phyloP scores from a whole-genome alignment of 495 filamentous ascomycete species.

The Penicillium cosmopolitanum region DNA sequence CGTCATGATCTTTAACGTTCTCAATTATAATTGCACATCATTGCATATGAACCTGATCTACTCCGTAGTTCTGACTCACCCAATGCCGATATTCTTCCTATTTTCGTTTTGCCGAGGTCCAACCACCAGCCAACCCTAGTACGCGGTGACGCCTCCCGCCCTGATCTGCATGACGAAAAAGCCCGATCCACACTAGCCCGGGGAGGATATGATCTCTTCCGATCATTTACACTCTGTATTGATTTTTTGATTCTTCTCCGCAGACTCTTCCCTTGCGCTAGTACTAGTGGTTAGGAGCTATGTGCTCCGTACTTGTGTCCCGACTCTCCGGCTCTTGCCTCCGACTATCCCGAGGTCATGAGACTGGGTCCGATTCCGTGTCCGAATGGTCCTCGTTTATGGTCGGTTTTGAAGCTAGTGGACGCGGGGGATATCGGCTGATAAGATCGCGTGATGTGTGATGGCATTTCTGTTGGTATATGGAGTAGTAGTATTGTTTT shows the following conservation, averaged over 20 bases:
- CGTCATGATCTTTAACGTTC: neutral
- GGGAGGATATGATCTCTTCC: slow-evolving; percentile 1
- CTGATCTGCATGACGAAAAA: slow-evolving; percentile 2
- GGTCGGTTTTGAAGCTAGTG: neutral
- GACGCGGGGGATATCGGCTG: neutral
- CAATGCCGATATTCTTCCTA: neutral
- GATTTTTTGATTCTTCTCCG: neutral
- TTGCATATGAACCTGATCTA: neutral
- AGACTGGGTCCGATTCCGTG: slow-evolving; percentile 2
- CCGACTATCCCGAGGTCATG: slow-evolving; percentile 6
- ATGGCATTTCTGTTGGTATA: neutral
- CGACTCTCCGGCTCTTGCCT: neutral
- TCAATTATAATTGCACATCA: no score
- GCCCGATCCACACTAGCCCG: neutral
- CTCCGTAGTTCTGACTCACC: slow-evolving; percentile 1
- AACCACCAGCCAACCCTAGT: neutral
- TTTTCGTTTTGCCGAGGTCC: slow-evolving; percentile 23
- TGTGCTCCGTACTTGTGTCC: neutral
- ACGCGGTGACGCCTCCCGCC: neutral
- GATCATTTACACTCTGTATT: neutral
- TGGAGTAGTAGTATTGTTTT: no score
- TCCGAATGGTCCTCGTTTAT: neutral
- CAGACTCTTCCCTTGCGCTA: no score
- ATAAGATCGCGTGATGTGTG: neutral
- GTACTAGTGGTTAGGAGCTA: no score